Evolutionary conservation across 768 basidiomycete species (phyloP).

Genomic region (Gautieria morchelliformis): DNA sequence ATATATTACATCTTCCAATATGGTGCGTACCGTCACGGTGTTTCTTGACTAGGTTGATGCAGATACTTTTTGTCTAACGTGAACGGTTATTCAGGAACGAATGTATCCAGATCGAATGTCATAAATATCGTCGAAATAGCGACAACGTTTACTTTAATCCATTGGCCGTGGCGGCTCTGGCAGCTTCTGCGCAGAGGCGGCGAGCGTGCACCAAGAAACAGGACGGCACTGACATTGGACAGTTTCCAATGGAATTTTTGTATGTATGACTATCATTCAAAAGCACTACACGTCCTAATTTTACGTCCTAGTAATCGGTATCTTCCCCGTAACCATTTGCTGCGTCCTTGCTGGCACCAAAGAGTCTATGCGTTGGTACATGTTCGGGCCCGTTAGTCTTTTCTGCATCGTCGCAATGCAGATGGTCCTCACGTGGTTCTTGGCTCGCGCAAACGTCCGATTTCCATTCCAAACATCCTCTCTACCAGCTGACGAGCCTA

Average conservation of each 20-base stretch:
- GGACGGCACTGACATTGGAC: not conserved
- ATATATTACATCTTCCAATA: not conserved
- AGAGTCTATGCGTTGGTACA: not conserved
- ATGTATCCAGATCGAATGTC: not conserved
- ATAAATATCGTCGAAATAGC: constrained; percentile 2
- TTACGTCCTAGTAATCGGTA: not conserved
- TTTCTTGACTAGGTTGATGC: not conserved
- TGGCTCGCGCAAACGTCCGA: not conserved
- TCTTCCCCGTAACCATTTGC: not conserved
- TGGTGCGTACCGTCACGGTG: not conserved
- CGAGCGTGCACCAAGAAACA: constrained; percentile 1
- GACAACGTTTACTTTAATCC: not conserved
- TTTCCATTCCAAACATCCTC: constrained; percentile 4
- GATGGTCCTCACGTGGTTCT: not conserved
- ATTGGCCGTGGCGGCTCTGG: constrained; percentile 2
- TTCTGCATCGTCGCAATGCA: not conserved
- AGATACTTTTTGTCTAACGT: too few relatives aligned
- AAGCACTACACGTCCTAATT: not conserved
- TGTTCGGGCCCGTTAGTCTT: not conserved
- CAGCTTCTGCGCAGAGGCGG: not conserved
- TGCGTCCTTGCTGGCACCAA: not conserved
- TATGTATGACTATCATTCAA: not conserved
- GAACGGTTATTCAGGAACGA: not conserved
- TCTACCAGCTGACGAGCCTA: not conserved
- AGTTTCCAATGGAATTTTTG: constrained; percentile 3